A percentile compares a stretch with the other conserved stretches of the same genome.
These are phyloP conservation scores for Keithomyces neogunnii DNA, from an alignment of 2,329 filamentous ascomycete species.

Conservation along the genomic window DNA sequence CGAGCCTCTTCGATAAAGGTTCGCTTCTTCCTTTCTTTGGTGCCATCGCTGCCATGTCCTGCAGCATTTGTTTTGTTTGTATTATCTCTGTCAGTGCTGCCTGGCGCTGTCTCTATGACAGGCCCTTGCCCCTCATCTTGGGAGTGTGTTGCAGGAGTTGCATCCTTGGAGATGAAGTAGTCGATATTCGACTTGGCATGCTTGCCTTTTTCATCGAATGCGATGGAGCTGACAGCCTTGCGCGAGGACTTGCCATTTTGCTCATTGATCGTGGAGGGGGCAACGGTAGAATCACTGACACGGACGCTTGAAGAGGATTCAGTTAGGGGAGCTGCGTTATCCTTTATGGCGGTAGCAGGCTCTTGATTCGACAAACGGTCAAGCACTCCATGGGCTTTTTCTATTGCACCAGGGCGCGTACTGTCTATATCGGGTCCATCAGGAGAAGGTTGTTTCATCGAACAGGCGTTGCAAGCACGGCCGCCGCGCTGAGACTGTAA, in stretches of 20 bases:
- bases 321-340: conserved; percentile 1
- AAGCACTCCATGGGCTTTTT: conserved; percentile 45
- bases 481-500: conserved; percentile 1
- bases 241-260: conserved; percentile 13
- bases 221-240: conserved; percentile 7
- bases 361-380: conserved; percentile 26
- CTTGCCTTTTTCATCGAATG: conserved; percentile 10
- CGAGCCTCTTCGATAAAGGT: conserved; percentile 41
- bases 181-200: conserved; percentile 13
- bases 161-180: conserved; percentile 15
- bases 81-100: conserved; percentile 2
- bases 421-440: conserved; percentile 46
- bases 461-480: conserved; percentile 27
- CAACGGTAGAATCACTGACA: not conserved
- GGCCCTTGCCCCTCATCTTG: conserved; percentile 46
- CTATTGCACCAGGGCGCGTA: conserved; percentile 46
- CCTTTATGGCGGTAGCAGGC: conserved; percentile 1
- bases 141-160: conserved; percentile 34
- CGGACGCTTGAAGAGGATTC: conserved; percentile 4
- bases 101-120: conserved; percentile 37
- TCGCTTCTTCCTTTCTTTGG: conserved; percentile 22
- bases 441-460: conserved; percentile 55
- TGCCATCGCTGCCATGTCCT: conserved; percentile 17
- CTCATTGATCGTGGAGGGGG: conserved; percentile 9
- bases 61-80: conserved; percentile 19